A percentile compares a stretch with the other conserved stretches of the same genome.
phyloP scores from a whole-genome alignment of 2,329 filamentous ascomycete species.

The Gremmenia infestans region DNA sequence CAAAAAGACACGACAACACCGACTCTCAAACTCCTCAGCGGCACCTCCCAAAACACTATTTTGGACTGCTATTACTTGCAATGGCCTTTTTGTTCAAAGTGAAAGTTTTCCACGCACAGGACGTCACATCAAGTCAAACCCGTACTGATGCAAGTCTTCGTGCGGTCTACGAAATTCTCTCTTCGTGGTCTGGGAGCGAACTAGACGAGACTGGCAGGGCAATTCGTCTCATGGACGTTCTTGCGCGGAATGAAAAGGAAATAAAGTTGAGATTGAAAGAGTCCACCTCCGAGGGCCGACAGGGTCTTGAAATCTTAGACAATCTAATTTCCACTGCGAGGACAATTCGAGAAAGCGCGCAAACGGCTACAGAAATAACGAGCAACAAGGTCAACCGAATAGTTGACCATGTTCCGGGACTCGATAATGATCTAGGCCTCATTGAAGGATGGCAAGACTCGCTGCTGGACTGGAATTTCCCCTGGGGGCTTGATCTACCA shows the following conservation, averaged over 20 bases:
- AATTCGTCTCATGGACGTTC: neutral
- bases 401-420: neutral
- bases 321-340: neutral
- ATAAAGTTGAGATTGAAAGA: neutral
- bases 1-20: neutral
- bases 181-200: neutral
- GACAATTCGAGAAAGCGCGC: neutral
- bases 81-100: conserved; percentile 6
- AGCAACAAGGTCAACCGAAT: no score
- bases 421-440: neutral
- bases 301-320: neutral
- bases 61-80: conserved; percentile 4
- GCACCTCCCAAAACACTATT: conserved; percentile 10
- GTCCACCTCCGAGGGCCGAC: neutral
- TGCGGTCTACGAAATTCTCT: neutral
- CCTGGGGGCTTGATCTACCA: conserved; percentile 7
- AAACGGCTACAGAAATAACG: neutral
- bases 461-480: conserved; percentile 10
- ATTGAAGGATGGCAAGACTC: conserved; percentile 2
- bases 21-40: neutral
- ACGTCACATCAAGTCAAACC: neutral
- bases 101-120: neutral
- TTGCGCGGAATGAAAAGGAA: neutral
- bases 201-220: neutral
- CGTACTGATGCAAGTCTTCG: neutral